These are phyloP conservation scores for Chenopodium quinoa DNA, from an alignment of 148 eudicot genomes.

Conservation along the genomic window DNA sequence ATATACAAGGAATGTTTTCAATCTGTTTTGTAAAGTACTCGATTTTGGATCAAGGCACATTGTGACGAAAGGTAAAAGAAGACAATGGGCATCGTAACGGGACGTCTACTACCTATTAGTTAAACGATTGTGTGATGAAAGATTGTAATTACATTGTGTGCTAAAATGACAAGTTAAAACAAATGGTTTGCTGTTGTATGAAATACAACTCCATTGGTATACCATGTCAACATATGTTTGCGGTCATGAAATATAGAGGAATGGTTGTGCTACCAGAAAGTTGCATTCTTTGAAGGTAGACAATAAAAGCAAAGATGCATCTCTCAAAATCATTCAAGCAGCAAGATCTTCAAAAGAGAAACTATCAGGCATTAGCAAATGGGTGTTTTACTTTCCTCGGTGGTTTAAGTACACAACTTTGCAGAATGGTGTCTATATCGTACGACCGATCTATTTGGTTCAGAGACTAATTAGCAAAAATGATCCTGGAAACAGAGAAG, in stretches of 20 bases:
- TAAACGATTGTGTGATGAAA: not conserved
- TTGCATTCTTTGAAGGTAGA: not conserved
- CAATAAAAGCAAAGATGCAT: not conserved
- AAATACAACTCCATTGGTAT: not conserved
- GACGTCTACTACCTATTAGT: not conserved
- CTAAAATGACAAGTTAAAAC: not conserved
- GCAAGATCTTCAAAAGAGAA: too few relatives aligned
- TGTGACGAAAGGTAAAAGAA: not conserved
- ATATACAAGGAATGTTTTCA: not conserved
- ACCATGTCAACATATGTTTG: conserved; percentile 4
- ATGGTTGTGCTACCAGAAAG: not conserved
- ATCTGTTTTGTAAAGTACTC: not conserved
- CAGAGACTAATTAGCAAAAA: too few relatives aligned
- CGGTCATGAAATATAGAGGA: not conserved
- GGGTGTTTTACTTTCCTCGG: too few relatives aligned
- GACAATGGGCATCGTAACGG: not conserved
- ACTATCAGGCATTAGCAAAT: too few relatives aligned
- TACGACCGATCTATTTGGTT: too few relatives aligned
- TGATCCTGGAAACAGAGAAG: too few relatives aligned
- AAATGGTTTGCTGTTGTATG: not conserved
- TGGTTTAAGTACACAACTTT: too few relatives aligned
- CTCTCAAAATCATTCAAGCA: too few relatives aligned
- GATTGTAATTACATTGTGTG: not conserved
- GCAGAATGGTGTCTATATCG: too few relatives aligned
- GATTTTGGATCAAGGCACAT: not conserved